These are phyloP conservation scores for Gymnopilus dilepis DNA, from an alignment of 768 basidiomycete genomes.

Conservation along the genomic window DNA sequence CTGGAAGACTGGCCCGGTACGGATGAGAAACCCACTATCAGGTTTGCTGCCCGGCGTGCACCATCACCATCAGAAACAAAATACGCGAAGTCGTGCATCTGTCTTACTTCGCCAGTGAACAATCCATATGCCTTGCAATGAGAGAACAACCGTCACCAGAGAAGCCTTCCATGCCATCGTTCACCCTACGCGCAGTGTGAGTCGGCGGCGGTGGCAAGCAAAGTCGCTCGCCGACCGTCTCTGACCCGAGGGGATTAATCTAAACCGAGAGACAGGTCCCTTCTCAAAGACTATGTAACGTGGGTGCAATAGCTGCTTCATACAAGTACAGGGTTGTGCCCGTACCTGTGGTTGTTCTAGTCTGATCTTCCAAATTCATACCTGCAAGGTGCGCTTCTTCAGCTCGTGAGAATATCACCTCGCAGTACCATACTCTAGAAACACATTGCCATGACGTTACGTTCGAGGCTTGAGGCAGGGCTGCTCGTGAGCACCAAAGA, in stretches of 20 bases:
- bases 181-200: constrained; percentile 14
- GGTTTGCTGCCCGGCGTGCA: constrained; percentile 12
- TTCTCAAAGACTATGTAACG: constrained; percentile 12
- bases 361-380: constrained; percentile 9
- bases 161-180: constrained; percentile 26
- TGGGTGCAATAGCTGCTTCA: constrained; percentile 4
- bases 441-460: not conserved
- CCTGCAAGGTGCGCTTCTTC: not conserved
- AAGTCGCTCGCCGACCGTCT: constrained; percentile 3
- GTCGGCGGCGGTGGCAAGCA: constrained; percentile 28
- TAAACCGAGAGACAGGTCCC: constrained; percentile 12
- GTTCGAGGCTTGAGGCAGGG: not conserved
- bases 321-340: not conserved
- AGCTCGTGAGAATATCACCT: constrained; percentile 6
- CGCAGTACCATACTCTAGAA: not conserved
- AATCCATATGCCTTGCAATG: constrained; percentile 15
- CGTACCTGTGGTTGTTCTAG: constrained; percentile 8
- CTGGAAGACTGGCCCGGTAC: not conserved
- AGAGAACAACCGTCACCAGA: constrained; percentile 20
- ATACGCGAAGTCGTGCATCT: constrained; percentile 13
- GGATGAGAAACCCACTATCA: not conserved
- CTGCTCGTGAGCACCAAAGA: not conserved
- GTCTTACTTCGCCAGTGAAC: constrained; percentile 7
- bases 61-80: constrained; percentile 15
- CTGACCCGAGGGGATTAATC: constrained; percentile 11